Base-by-base conservation (phyloP, 441 rosid species). In the Syzygium syzygioides region DNA sequence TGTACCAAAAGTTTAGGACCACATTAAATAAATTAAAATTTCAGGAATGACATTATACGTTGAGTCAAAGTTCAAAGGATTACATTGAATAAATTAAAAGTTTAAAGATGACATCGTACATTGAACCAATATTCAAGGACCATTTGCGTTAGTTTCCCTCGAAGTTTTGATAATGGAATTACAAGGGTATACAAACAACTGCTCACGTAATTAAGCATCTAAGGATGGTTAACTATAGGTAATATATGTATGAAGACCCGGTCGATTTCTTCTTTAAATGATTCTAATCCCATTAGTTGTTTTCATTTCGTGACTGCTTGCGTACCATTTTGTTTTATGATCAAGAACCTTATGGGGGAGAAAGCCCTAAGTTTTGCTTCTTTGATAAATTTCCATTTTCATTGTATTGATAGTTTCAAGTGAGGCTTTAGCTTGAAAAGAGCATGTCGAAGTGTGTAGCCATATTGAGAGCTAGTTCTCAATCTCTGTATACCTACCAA, bases 21-120 rank as follows among this genome's bases (percentile, higher is more conserved):
- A 6, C 6, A 34, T 37, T 1, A 5, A 34, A 37, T 3, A 71
- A 71, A 19, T 71, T 19, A 34, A 34, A 37, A 68, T 4, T 2
- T 68, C 5, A 68, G 0, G 3, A 7, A 34, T 0, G 12, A 68
- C 2, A 19, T 32, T 32, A 3, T 6, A 32, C 2, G 0, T 66
- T 66, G 25, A 4, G 6, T 23, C 4, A 17, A 32, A 30, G 32
- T 64, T 64, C 11, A 18, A 14, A 14, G 0, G 17, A 30, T 0
- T 28, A 30, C 2, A 64, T n/a, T 7, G 37, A 64, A 34, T 0
- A 34, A 68, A 19, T 68, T 37, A 30, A 64, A 30, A 64, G 20
- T 34, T 68, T 10, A 68, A 34, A 5, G 14, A 34, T 1, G 6
- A 34, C 1, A 19, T 0, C 34, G 0, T 7, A 37, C 12, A 34